Conservation (phyloP, 2,329 filamentous ascomycete genomes). For the Ambrosiella xylebori region DNA sequence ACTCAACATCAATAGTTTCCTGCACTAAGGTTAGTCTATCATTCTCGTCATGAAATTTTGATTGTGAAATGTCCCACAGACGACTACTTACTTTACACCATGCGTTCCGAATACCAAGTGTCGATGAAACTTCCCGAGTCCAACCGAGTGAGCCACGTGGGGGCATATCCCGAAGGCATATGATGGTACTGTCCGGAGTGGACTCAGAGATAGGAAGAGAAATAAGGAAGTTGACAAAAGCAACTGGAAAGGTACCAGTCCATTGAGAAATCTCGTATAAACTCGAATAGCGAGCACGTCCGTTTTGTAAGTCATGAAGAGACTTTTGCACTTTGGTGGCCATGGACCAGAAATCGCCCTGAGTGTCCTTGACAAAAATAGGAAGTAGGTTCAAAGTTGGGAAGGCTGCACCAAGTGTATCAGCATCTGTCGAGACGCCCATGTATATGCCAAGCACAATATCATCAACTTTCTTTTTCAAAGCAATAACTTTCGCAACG, state of each 20-base stretch:
- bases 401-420: constrained; percentile 29
- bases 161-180: too few species aligned
- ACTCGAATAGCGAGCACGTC: not conserved
- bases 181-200: not conserved
- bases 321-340: not conserved
- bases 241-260: not conserved
- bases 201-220: not conserved
- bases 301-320: constrained; percentile 2
- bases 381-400: constrained; percentile 72
- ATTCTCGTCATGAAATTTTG: not conserved
- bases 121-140: not conserved
- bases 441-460: constrained; percentile 66
- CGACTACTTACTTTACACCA: not conserved
- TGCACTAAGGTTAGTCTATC: not conserved
- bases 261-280: constrained; percentile 6
- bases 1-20: constrained; percentile 10
- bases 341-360: not conserved
- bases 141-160: not conserved
- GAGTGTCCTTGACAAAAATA: constrained; percentile 32
- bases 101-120: not conserved
- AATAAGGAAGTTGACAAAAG: constrained; percentile 8
- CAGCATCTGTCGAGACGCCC: constrained; percentile 47
- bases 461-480: constrained; percentile 1
- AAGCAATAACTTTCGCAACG: constrained; percentile 35
- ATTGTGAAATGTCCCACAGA: not conserved